Evolutionary conservation across 345 rosid species (phyloP), one percentile per base, ranked within the genome.

Genomic region (Gossypium bickii): DNA sequence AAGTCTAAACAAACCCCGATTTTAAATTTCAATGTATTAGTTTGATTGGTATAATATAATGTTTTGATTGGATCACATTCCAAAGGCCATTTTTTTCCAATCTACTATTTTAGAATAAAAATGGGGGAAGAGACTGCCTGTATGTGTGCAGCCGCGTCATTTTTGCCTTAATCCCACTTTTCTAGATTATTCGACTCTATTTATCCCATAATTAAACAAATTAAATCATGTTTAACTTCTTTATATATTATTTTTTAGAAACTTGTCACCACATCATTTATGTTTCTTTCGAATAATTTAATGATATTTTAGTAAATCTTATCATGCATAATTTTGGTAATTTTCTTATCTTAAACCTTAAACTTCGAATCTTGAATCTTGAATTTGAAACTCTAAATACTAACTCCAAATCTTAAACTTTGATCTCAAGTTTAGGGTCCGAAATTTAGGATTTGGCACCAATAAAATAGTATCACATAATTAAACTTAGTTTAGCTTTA

Each of bases 101-200:
- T 3, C 6, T 29, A 4, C 6, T 4, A 29, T 4, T 34, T 4
- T 34, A 34, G 41, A 4, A 34, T 4, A 34, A 34, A 80, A 84
- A 83, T 82, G 83, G 75, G 73, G 70, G 70, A 59, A 73, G 20
- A 4, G 55, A 2, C 45, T 0, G 18, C 12, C 12, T 18, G 12
- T 56, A 9, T 20, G 13, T 56, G 70, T 81, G 77, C 51, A 81
- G 53, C 67, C 69, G 29, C 66, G 86, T 84, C 68, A 43, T 78
- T 79, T 74, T 29, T 12, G 29, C 3, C 18, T 16, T 18, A 59
- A 75, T 61, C 84, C 78, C 77, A 80, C 81, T 44, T 17, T 29
- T 17, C 63, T 75, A 51, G 87, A 80, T 74, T 72, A 15, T 6
- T 49, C 0, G 0, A 4, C 56, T 62, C 38, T 24, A 77, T 69